Evolutionary conservation across 1,139 yeast genomes (phyloP).

Genomic region (Protomyces pachydermus): DNA sequence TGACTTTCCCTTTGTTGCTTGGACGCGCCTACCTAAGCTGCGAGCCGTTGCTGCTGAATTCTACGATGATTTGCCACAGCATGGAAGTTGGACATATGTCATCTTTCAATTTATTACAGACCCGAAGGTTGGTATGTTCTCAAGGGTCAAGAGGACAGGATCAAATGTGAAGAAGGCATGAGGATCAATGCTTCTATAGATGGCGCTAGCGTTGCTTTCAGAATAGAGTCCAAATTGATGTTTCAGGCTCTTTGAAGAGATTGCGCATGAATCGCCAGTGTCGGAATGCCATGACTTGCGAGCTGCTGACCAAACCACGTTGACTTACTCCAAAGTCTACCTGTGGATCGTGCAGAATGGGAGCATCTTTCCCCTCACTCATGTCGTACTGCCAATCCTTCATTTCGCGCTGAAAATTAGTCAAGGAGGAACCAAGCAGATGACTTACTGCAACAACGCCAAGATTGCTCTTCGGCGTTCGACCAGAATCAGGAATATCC

Average conservation of each 20-base stretch:
- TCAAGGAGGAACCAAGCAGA: neutral
- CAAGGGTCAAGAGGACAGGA: conserved; percentile 63
- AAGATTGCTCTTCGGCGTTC: neutral
- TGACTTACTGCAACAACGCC: neutral
- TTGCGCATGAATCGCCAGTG: conserved; percentile 21
- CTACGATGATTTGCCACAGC: conserved; percentile 74
- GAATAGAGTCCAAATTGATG: conserved; percentile 7
- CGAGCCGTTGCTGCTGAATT: conserved; percentile 70
- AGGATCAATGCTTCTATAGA: neutral
- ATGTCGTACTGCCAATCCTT: neutral
- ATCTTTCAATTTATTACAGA: conserved; percentile 66
- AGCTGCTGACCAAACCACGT: neutral
- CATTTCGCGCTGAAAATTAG: conserved; percentile 13
- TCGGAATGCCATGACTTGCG: conserved; percentile 2
- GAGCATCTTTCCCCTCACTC: neutral
- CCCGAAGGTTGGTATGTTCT: conserved; percentile 66
- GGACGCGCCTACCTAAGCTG: conserved; percentile 71
- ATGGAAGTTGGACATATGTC: conserved; percentile 73
- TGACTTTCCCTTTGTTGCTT: conserved; percentile 88
- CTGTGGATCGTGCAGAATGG: conserved; percentile 4
- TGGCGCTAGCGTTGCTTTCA: neutral
- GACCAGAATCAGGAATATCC: conserved; percentile 4
- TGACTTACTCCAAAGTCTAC: conserved; percentile 3
- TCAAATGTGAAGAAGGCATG: conserved; percentile 2
- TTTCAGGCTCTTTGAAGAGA: conserved; percentile 4